Evolutionary conservation across 2,329 filamentous ascomycete species (phyloP).

Genomic region (Metarhizium guizhouense): DNA sequence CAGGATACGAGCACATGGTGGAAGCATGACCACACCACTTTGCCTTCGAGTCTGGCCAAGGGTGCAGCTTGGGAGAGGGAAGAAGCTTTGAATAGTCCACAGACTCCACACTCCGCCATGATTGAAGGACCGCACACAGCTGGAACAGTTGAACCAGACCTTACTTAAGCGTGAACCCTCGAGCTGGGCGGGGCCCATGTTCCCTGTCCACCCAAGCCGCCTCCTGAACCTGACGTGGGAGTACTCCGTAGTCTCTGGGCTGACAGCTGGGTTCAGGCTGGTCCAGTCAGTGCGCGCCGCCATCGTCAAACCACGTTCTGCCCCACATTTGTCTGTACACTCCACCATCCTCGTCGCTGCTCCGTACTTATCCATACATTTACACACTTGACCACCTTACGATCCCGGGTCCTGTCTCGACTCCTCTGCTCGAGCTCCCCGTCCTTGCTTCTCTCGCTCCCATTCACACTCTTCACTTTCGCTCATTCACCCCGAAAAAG

Average conservation of each 20-base stretch:
- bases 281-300: not conserved
- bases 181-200: too few species aligned
- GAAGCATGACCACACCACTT: not conserved
- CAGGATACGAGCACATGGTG: not conserved
- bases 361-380: not conserved
- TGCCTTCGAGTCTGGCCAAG: not conserved
- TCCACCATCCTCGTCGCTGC: not conserved
- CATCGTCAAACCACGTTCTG: not conserved
- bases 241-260: too few species aligned
- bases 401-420: slow-evolving; percentile 3
- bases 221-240: too few species aligned
- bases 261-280: not conserved
- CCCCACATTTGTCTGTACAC: not conserved
- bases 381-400: not conserved
- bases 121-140: too few species aligned
- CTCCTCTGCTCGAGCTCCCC: not conserved
- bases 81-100: too few species aligned
- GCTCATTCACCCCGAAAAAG: not conserved
- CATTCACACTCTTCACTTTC: not conserved
- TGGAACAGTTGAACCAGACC: too few species aligned
- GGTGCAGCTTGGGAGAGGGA: not conserved
- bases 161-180: too few species aligned
- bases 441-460: not conserved
- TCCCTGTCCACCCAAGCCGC: too few species aligned
- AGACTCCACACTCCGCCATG: too few species aligned